Evolutionary conservation across 108 stramenopile genomes (phyloP), one percentile per base, ranked within the genome.

Genomic region (Mayamaea pseudoterrestris): DNA sequence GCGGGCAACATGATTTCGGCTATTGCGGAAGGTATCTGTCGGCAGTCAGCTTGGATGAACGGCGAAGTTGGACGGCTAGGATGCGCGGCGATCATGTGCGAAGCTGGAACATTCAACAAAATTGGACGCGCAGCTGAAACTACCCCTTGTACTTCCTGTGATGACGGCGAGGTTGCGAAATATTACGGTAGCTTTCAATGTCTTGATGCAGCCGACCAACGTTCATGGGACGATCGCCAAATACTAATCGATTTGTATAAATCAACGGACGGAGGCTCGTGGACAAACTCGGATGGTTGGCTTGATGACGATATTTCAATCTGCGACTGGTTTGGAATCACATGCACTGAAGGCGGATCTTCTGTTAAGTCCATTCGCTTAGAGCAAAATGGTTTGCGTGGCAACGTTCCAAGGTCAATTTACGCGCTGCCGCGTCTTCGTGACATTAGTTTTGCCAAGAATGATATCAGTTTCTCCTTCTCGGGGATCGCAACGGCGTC

Each of bases 11-110:
- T 47, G 13, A 57, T 79, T 30, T 49, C 54, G 12, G 39, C n/a
- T 13, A 61, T 79, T 25, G 30, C 51, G 22, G 21, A 9, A 5
- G 45, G 35, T 28, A 56, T 79, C 4, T 79, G 77, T 40, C 25
- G 36, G n/a, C 36, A 49, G 16, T 22, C 13, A 5, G 29, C 18
- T 27, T 77, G 76, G 76, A 65, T 72, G 64, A 41, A 55, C 32
- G 78, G 76, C 21, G 44, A 69, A 26, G 72, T 80, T 8, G 57
- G 59, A 31, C 45, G 55, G 4, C 80, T 73, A 43, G 57, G 61
- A 12, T 90, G 89, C 34, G 72, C 82, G 41, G 83, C 71, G 0
- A 80, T 90, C 50, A 50, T 90, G 14, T 90, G 89, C 52, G 78
- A 71, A 16, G 41, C 47, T 21, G 81, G 81, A 23, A 71, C 63